These are phyloP conservation scores for Xylaria sp. DNA, from an alignment of 2,329 filamentous ascomycete species.

Conservation along the genomic window DNA sequence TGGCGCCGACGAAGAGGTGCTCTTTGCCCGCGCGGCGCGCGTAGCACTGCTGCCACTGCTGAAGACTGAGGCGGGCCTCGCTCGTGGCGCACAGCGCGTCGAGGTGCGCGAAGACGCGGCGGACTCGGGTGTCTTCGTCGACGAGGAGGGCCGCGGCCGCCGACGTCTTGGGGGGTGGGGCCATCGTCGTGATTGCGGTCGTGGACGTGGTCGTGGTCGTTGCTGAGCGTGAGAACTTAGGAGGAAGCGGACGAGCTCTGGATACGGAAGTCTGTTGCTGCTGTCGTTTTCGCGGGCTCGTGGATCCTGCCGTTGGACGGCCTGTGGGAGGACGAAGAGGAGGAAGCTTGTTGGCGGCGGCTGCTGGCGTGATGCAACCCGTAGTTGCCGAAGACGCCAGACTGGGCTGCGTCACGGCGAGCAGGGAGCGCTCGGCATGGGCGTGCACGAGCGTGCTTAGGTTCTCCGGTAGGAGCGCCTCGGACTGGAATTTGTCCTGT, in stretches of 20 bases:
- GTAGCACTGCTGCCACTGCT: slow-evolving; percentile 62
- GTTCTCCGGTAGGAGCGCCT: slow-evolving; percentile 51
- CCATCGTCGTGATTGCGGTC: background rate
- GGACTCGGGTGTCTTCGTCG: slow-evolving; percentile 57
- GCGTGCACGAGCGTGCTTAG: slow-evolving; percentile 41
- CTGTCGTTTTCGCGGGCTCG: slow-evolving; percentile 14
- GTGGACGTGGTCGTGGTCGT: background rate
- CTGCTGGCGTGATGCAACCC: slow-evolving; percentile 25
- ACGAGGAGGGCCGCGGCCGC: slow-evolving; percentile 34
- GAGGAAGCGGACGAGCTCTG: background rate
- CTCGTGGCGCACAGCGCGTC: slow-evolving; percentile 59
- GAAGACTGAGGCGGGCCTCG: slow-evolving; percentile 61
- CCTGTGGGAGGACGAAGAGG: background rate
- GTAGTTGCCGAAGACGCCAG: slow-evolving; percentile 37
- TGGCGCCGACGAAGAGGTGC: slow-evolving; percentile 52
- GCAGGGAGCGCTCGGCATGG: slow-evolving; percentile 38
- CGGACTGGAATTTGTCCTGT: slow-evolving; percentile 64
- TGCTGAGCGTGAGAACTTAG: slow-evolving; percentile 3
- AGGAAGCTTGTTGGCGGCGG: background rate
- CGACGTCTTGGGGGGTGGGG: background rate
- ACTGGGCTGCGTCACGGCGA: slow-evolving; percentile 28
- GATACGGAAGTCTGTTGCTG: background rate
- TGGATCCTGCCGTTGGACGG: slow-evolving; percentile 2
- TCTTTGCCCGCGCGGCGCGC: slow-evolving; percentile 55
- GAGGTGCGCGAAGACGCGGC: slow-evolving; percentile 60